These are phyloP conservation scores for Neocucurbitaria cava DNA, from an alignment of 2,329 filamentous ascomycete species.

Conservation along the genomic window DNA sequence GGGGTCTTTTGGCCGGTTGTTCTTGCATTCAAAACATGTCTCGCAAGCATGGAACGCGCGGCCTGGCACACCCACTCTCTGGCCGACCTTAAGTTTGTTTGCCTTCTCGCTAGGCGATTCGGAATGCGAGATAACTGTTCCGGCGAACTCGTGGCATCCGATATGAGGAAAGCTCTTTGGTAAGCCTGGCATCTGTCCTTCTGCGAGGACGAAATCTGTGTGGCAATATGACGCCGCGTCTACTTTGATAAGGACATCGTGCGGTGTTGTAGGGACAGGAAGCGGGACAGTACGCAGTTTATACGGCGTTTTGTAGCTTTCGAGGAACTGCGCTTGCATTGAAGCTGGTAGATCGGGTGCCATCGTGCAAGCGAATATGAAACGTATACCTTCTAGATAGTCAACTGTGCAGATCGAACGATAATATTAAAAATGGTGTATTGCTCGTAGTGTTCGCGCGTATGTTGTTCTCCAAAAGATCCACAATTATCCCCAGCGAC, in stretches of 20 bases:
- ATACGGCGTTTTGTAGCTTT: slow-evolving; percentile 53
- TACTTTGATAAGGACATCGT: slow-evolving; percentile 56
- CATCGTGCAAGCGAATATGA: slow-evolving; percentile 11
- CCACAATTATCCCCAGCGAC: neutral
- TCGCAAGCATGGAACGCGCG: slow-evolving; percentile 53
- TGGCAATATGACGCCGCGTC: slow-evolving; percentile 58
- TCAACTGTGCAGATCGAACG: neutral
- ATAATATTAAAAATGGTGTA: neutral
- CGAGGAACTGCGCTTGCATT: slow-evolving; percentile 53
- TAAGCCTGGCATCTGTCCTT: slow-evolving; percentile 42
- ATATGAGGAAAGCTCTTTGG: slow-evolving; percentile 53
- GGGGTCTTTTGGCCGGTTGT: slow-evolving; percentile 28
- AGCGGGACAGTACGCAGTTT: slow-evolving; percentile 45
- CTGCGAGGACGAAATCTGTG: slow-evolving; percentile 50
- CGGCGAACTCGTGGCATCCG: slow-evolving; percentile 56
- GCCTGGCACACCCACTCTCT: slow-evolving; percentile 52
- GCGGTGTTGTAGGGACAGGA: slow-evolving; percentile 35
- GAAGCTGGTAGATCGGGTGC: slow-evolving; percentile 23
- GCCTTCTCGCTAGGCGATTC: slow-evolving; percentile 28
- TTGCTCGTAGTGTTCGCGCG: neutral
- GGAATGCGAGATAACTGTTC: slow-evolving; percentile 49
- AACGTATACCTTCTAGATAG: neutral
- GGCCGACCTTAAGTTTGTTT: slow-evolving; percentile 30
- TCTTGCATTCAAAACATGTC: slow-evolving; percentile 51
- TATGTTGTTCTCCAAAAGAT: neutral